Conservation (phyloP, 108 stramenopile genomes). For the Skeletonema menzelii region DNA sequence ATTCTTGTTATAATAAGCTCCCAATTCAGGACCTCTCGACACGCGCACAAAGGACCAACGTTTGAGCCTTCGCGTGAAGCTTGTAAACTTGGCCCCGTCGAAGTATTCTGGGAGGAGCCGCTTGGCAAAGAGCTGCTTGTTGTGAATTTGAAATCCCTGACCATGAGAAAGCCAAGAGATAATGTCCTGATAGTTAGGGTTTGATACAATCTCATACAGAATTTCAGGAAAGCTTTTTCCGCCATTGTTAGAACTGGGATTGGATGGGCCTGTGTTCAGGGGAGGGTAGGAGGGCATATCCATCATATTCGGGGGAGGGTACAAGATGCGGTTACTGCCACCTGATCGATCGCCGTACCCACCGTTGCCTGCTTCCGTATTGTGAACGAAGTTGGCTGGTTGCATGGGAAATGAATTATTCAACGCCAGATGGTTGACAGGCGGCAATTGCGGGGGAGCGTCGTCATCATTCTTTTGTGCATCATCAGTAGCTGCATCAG, state of each 20-base stretch:
- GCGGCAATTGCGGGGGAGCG: background rate
- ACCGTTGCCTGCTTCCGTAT: background rate
- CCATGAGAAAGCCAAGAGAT: slow-evolving; percentile 71
- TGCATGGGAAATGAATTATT: background rate
- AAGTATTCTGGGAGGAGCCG: slow-evolving; percentile 80
- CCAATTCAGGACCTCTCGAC: slow-evolving; percentile 64
- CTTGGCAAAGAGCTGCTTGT: slow-evolving; percentile 57
- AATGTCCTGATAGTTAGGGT: slow-evolving; percentile 49
- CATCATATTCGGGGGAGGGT: background rate
- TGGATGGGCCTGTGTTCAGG: background rate
- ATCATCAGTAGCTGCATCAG: background rate
- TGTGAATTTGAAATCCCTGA: slow-evolving; percentile 59
- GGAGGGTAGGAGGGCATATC: background rate
- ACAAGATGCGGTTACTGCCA: background rate
- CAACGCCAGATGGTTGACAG: background rate
- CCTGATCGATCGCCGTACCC: background rate
- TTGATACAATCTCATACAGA: slow-evolving; percentile 25
- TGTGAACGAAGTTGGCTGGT: background rate
- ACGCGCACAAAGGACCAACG: slow-evolving; percentile 80
- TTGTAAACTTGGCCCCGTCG: slow-evolving; percentile 65
- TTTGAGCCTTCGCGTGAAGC: slow-evolving; percentile 67
- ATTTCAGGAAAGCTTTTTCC: slow-evolving; percentile 21
- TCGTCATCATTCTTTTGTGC: background rate
- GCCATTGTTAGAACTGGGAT: background rate
- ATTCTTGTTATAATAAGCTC: slow-evolving; percentile 76